phyloP scores from a whole-genome alignment of 305 asterid species.

The Salvia sclarea region DNA sequence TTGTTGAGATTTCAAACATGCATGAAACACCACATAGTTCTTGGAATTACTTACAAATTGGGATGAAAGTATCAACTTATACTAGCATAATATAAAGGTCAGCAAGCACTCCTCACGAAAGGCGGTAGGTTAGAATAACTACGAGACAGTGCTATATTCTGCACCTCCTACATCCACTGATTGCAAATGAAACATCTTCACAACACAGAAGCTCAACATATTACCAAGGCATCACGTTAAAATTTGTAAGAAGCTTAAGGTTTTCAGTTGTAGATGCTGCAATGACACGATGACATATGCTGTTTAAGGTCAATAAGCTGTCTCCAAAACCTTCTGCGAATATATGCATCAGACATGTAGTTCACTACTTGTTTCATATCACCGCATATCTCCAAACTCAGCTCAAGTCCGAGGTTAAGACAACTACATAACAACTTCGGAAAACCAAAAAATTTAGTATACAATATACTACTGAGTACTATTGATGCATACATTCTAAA shows the following conservation, averaged over 20 bases:
- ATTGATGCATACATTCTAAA: background rate
- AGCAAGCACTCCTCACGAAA: background rate
- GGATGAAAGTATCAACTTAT: no score
- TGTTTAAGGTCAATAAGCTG: background rate
- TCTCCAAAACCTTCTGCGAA: background rate
- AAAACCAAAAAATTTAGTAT: background rate
- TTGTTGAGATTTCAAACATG: background rate
- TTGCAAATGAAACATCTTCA: background rate
- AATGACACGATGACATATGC: background rate
- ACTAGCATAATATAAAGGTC: no score
- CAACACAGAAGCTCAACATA: background rate
- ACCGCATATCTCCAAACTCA: background rate
- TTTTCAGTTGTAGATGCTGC: background rate
- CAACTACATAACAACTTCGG: background rate
- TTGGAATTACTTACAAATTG: background rate
- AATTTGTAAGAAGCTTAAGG: no score
- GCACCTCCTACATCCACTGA: background rate
- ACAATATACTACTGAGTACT: no score
- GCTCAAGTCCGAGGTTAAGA: background rate
- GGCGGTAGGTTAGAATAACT: background rate
- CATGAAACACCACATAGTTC: conserved; percentile 14
- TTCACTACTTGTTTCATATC: background rate
- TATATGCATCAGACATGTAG: background rate
- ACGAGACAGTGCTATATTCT: background rate
- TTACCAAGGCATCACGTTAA: background rate